Conservation (phyloP, 257 asterid genomes). For the Primulina eburnea region DNA sequence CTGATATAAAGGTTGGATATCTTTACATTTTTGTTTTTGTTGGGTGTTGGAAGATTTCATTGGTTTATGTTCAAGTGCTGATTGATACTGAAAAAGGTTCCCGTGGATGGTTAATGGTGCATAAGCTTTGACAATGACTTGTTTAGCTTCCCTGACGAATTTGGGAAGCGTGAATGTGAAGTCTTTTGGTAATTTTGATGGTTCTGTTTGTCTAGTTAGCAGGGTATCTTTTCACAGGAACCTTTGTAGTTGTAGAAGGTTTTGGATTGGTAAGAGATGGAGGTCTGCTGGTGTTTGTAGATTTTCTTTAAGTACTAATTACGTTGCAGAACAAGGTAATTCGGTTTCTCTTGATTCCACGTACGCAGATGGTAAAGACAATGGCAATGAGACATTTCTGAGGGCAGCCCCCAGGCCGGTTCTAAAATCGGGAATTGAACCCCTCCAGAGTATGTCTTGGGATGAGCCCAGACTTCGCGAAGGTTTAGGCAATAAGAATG, state of each 20-base stretch:
- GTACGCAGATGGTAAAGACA: constrained; percentile 42
- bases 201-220: constrained; percentile 63
- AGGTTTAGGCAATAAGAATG: constrained; percentile 39
- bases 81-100: constrained; percentile 21
- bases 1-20: constrained; percentile 19
- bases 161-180: constrained; percentile 76
- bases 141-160: constrained; percentile 84
- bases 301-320: constrained; percentile 76
- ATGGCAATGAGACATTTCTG: constrained; percentile 52
- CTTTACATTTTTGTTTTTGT: constrained; percentile 7
- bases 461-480: constrained; percentile 38
- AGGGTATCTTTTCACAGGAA: constrained; percentile 48
- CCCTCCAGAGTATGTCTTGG: constrained; percentile 35
- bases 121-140: constrained; percentile 56
- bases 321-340: constrained; percentile 66
- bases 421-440: constrained; percentile 51
- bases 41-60: constrained; percentile 20
- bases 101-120: constrained; percentile 36
- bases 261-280: constrained; percentile 62
- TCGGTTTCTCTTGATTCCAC: constrained; percentile 80
- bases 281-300: constrained; percentile 77
- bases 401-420: constrained; percentile 87
- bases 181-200: constrained; percentile 71
- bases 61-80: not conserved
- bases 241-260: constrained; percentile 47